These are phyloP conservation scores for Globisporangium nodosum DNA, from an alignment of 352 stramenopile genomes.

Conservation along the genomic window DNA sequence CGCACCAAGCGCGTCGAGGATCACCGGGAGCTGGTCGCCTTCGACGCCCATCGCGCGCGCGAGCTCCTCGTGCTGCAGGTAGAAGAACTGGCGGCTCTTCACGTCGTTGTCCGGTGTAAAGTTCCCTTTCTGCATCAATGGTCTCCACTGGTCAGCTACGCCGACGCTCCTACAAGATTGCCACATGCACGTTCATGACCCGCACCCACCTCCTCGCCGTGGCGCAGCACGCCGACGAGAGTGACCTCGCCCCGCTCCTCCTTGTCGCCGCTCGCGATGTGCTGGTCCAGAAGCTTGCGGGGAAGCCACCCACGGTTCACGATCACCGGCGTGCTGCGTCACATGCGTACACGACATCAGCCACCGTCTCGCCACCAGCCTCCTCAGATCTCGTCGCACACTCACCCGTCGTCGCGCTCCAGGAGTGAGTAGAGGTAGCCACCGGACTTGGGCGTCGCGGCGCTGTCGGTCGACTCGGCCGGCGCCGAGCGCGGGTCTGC, in stretches of 20 bases:
- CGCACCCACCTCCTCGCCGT: conserved; percentile 62
- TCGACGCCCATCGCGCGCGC: conserved; percentile 70
- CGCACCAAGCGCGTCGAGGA: conserved; percentile 70
- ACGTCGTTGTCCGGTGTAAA: conserved; percentile 82
- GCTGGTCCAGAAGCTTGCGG: conserved; percentile 61
- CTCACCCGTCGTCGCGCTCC: conserved; percentile 56
- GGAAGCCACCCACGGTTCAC: conserved; percentile 84
- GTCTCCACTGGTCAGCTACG: no score
- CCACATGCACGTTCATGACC: background rate
- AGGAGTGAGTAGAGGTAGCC: conserved; percentile 85
- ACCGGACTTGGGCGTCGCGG: conserved; percentile 73
- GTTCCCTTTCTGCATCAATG: conserved; percentile 42
- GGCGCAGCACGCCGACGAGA: conserved; percentile 72
- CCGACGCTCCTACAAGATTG: no score
- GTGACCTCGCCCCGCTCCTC: conserved; percentile 45
- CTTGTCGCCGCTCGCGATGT: conserved; percentile 55
- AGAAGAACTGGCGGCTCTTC: conserved; percentile 75
- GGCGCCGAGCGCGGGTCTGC: conserved; percentile 77
- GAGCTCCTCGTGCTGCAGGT: conserved; percentile 73
- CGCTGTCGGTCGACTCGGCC: conserved; percentile 67
- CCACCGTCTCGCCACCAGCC: background rate
- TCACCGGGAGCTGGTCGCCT: conserved; percentile 56
- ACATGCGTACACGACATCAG: background rate
- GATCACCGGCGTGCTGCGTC: conserved; percentile 65
- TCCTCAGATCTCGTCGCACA: background rate